Percentiles rank a stretch among this genome's conserved stretches.
Conservation (phyloP, 768 basidiomycete genomes). For the Asterophora parasitica region DNA sequence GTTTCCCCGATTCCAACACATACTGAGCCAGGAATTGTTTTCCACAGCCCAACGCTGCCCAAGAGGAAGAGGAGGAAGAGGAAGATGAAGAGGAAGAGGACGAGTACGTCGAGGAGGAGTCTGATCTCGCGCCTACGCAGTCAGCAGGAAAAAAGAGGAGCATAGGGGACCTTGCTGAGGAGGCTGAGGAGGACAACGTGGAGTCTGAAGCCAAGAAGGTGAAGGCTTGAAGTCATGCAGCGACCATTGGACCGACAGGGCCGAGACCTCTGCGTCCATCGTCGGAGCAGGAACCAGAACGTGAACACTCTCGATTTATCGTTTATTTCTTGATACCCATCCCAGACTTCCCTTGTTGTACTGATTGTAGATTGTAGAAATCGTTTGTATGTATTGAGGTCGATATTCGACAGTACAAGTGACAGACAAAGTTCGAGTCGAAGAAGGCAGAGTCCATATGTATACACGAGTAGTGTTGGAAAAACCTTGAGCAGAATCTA, state of each 20-base stretch:
- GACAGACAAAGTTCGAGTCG: too few relatives aligned
- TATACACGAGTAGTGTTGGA: too few relatives aligned
- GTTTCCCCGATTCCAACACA: neutral
- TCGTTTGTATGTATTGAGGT: neutral
- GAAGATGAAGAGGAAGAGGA: conserved; percentile 23
- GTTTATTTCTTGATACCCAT: conserved; percentile 23
- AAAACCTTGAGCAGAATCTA: too few relatives aligned
- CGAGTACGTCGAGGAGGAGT: conserved; percentile 14
- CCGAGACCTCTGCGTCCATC: too few relatives aligned
- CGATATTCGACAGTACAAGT: too few relatives aligned
- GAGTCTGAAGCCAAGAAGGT: conserved; percentile 36
- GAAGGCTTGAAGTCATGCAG: conserved; percentile 27
- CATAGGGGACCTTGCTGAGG: conserved; percentile 27
- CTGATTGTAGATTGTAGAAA: conserved; percentile 15
- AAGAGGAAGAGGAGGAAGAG: conserved; percentile 31
- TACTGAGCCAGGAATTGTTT: neutral
- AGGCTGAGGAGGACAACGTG: conserved; percentile 22
- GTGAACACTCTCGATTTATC: conserved; percentile 6
- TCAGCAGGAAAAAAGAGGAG: conserved; percentile 31
- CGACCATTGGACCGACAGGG: too few relatives aligned
- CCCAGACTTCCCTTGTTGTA: conserved; percentile 7
- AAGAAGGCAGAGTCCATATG: too few relatives aligned
- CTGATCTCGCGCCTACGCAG: conserved; percentile 12
- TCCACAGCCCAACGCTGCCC: conserved; percentile 23
- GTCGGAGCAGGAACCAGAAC: too few relatives aligned